A percentile compares a stretch with the other conserved stretches of the same genome.
phyloP scores from a whole-genome alignment of 1,139 yeast genomes.

The Kodamaea sp. region DNA sequence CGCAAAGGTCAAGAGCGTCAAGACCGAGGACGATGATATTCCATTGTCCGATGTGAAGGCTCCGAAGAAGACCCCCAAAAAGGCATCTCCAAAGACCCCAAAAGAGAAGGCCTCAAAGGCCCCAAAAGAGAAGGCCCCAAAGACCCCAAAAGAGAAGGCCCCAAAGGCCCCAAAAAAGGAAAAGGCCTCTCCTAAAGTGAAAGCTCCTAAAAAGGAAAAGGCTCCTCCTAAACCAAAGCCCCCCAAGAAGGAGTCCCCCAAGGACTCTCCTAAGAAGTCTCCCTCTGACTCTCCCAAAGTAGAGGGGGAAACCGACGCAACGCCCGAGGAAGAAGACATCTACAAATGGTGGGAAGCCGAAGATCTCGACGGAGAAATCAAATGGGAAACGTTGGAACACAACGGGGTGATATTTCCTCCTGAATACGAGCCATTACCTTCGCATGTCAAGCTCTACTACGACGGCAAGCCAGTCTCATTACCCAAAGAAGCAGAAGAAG shows the following conservation, averaged over 20 bases:
- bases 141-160: not conserved
- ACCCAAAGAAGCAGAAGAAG: conserved; percentile 87
- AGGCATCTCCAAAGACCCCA: conserved; percentile 2
- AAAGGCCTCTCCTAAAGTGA: not conserved
- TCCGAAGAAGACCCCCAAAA: conserved; percentile 2
- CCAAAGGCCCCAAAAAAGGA: conserved; percentile 3
- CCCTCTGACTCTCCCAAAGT: too few relatives aligned
- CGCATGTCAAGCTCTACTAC: conserved; percentile 71
- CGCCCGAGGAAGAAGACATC: conserved; percentile 47
- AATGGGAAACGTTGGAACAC: conserved; percentile 86
- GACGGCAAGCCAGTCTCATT: conserved; percentile 70
- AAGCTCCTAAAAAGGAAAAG: not conserved
- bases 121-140: conserved; percentile 4
- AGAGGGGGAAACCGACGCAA: too few relatives aligned
- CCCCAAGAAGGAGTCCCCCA: conserved; percentile 5
- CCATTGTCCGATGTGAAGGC: conserved; percentile 10
- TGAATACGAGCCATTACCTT: conserved; percentile 80
- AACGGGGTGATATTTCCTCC: conserved; percentile 94
- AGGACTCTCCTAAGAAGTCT: conserved; percentile 3
- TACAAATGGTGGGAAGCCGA: conserved; percentile 89
- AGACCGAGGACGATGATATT: conserved; percentile 12
- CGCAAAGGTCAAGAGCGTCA: conserved; percentile 2
- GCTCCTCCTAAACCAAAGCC: conserved; percentile 1
- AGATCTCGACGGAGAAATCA: conserved; percentile 63
- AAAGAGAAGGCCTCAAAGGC: conserved; percentile 4